Base-by-base conservation (phyloP, 116 monocot genomes). In the Trichopus zeylanicus region DNA sequence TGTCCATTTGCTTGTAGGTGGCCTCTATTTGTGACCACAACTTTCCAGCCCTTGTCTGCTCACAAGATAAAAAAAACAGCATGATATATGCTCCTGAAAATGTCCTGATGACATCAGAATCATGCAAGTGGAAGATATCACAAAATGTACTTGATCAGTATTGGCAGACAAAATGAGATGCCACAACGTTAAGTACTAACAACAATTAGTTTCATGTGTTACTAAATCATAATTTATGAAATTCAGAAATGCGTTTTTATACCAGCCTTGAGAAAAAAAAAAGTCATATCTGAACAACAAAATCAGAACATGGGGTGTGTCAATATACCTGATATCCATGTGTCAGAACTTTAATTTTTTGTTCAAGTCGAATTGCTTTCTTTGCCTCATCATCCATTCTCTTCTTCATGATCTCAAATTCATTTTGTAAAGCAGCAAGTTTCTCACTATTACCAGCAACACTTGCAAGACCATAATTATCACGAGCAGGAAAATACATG, bases 361-460 rank as follows among this genome's bases (percentile, higher is more conserved):
- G 81, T 53, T 98, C 98, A 39, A 81, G 67, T 29, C 74, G 70
- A 19, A 80, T 80, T 33, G 98, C 91, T 66, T 84, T 87, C 70
- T 87, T 98, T 32, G 84, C 82, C 65, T 91, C 98, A 28, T 91
- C 91, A 61, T 98, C 98, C 82, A 98, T 70, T 56, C 77, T 81
- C 48, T 75, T 91, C 68, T 84, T 98, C 57, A 91, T 39, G 42
- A 70, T 85, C 67, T 98, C 87, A 70, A 82, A 98, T 38, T 98
- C 91, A 73, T 88, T 85, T 70, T 84, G 81, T 24, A 91, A 53
- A 66, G 84, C 75, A 39, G 69, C 75, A 33, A 98, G 80, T 53
- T 91, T 98, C 42, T 98, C 91, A 74, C 34, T 74, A 51, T 75
- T 91, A 33, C 62, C 69, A 66, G 98, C 79, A 53, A 98, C 85